phyloP scores from a whole-genome alignment of 345 rosid species.

The Populus deltoides region DNA sequence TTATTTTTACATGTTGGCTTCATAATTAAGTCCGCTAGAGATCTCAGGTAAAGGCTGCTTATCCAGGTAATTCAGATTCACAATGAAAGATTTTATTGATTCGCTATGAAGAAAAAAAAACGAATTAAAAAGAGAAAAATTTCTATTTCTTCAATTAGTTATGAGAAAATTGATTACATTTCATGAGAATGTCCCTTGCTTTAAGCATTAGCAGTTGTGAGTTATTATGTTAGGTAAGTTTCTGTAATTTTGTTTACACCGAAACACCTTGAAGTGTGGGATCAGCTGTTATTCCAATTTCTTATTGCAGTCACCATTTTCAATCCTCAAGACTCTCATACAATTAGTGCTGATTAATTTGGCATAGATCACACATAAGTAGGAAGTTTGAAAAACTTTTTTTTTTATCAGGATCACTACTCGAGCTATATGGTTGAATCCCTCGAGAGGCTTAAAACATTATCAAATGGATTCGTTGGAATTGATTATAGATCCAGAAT shows the following conservation, averaged over 20 bases:
- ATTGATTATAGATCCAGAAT: not conserved
- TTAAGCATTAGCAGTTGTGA: not conserved
- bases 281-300: not conserved
- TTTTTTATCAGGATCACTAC: not conserved
- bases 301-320: not conserved
- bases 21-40: not conserved
- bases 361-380: not conserved
- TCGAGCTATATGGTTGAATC: not conserved
- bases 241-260: not conserved
- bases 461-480: not conserved
- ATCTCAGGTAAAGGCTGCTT: not conserved
- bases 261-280: not conserved
- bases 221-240: too few species aligned
- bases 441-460: not conserved
- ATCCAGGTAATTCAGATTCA: not conserved
- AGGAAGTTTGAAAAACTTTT: not conserved
- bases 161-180: not conserved
- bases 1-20: not conserved
- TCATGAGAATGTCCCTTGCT: not conserved
- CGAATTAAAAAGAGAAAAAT: not conserved
- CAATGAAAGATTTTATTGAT: too few species aligned
- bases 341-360: not conserved
- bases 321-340: not conserved
- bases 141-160: not conserved
- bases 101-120: too few species aligned